Evolutionary conservation across 2,329 filamentous ascomycete genomes (phyloP).

Genomic region (Sporothrix phasma): DNA sequence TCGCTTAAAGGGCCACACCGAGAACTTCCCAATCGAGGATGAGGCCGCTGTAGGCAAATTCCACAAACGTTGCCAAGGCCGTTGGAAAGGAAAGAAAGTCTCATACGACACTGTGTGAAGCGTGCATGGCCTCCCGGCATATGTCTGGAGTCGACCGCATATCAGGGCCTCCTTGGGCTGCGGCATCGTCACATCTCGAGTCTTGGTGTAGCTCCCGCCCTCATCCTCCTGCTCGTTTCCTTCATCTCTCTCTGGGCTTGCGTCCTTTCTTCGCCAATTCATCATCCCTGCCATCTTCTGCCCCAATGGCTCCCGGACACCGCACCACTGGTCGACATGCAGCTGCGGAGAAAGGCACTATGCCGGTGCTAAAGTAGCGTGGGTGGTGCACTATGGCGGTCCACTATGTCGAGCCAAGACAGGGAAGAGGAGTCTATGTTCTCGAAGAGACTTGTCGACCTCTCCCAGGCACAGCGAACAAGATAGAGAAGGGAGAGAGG

Average conservation of each 20-base stretch:
- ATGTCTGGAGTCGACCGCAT: too few species aligned
- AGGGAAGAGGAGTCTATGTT: too few species aligned
- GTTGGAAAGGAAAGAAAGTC: too few species aligned
- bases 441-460: too few species aligned
- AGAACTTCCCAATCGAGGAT: not conserved
- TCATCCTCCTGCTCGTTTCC: too few species aligned
- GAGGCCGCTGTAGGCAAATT: too few species aligned
- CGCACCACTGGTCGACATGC: slow-evolving; percentile 9
- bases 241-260: not conserved
- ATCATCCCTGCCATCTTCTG: not conserved
- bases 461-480: not conserved
- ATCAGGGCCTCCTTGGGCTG: too few species aligned
- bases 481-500: not conserved
- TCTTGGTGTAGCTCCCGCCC: too few species aligned
- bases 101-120: too few species aligned
- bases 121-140: too few species aligned
- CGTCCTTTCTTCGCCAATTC: not conserved
- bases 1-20: not conserved
- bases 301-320: not conserved
- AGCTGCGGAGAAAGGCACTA: slow-evolving; percentile 4
- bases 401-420: not conserved
- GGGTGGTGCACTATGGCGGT: not conserved
- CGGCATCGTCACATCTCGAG: too few species aligned
- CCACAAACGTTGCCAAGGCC: too few species aligned
- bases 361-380: slow-evolving; percentile 8